Percentiles rank a stretch among this genome's conserved stretches.
These are phyloP conservation scores for Plasmodium vinckei DNA, from an alignment of 169 alveolate genomes.

Conservation along the genomic window DNA sequence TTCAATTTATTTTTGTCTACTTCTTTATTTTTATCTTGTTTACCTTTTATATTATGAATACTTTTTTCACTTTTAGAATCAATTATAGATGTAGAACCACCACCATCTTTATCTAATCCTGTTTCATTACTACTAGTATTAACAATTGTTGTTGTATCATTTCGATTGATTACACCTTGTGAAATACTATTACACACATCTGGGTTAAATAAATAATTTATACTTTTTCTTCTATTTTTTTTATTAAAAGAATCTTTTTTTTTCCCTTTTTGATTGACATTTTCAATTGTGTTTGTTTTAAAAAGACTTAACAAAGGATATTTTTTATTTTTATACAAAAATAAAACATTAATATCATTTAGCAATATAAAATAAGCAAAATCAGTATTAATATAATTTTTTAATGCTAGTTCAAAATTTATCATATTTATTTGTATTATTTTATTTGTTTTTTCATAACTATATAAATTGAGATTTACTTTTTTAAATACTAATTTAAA, in stretches of 20 bases:
- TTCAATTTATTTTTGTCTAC: neutral
- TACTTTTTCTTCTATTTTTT: conserved; percentile 26
- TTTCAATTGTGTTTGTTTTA: neutral
- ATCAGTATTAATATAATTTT: conserved; percentile 40
- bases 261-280: neutral
- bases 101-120: neutral
- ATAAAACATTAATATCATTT: conserved; percentile 13
- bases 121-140: neutral
- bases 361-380: conserved; percentile 30
- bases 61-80: neutral
- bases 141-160: neutral
- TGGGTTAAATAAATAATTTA: conserved; percentile 21
- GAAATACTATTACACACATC: conserved; percentile 5
- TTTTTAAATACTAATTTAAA: conserved; percentile 10
- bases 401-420: conserved; percentile 13
- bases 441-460: conserved; percentile 19
- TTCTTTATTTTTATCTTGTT: neutral
- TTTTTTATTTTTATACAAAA: conserved; percentile 28
- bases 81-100: neutral
- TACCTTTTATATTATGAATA: neutral
- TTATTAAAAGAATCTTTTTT: neutral
- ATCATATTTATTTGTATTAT: conserved; percentile 10
- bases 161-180: too few species aligned
- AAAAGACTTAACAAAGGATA: conserved; percentile 40
- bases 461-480: neutral